A percentile compares a stretch with the other conserved stretches of the same genome.
Evolutionary conservation across 2,329 filamentous ascomycete genomes (phyloP).

Genomic region (Herpomyces periplanetae): DNA sequence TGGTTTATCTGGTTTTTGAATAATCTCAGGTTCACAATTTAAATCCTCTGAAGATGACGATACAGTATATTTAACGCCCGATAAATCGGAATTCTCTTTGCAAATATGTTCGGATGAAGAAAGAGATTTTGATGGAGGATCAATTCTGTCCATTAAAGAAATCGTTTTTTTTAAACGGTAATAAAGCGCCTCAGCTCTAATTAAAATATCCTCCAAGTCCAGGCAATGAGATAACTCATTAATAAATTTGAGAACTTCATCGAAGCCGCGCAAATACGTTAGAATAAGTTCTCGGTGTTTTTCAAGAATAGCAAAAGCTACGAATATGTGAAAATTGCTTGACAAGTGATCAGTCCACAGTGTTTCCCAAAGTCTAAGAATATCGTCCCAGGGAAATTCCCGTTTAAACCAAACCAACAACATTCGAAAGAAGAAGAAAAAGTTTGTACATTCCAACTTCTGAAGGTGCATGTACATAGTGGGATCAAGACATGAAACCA

Average conservation of each 20-base stretch:
- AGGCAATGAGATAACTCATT: conserved; percentile 84
- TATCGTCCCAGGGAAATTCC: conserved; percentile 62
- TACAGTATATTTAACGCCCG: no score
- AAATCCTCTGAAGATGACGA: no score
- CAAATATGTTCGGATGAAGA: no score
- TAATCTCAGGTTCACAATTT: no score
- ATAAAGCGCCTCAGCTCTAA: conserved; percentile 61
- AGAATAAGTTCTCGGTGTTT: conserved; percentile 91
- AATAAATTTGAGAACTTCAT: conserved; percentile 86
- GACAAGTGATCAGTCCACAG: conserved; percentile 75
- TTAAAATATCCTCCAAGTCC: conserved; percentile 46
- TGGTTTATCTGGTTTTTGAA: no score
- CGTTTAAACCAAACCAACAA: conserved; percentile 94
- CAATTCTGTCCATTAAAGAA: no score
- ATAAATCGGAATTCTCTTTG: no score
- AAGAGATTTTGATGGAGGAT: no score
- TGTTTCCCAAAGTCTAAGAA: conserved; percentile 57
- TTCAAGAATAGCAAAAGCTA: conserved; percentile 70
- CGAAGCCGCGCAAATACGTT: conserved; percentile 66
- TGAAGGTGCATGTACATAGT: conserved; percentile 67
- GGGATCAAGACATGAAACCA: conserved; percentile 86
- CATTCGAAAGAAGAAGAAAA: conserved; percentile 99
- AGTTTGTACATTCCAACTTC: conserved; percentile 74
- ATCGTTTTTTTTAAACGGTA: conserved; percentile 52
- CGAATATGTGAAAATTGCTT: conserved; percentile 69